Evolutionary conservation across 2,329 filamentous ascomycete species (phyloP), one percentile per base, ranked within the genome.

Genomic region (Fusarium sp.): DNA sequence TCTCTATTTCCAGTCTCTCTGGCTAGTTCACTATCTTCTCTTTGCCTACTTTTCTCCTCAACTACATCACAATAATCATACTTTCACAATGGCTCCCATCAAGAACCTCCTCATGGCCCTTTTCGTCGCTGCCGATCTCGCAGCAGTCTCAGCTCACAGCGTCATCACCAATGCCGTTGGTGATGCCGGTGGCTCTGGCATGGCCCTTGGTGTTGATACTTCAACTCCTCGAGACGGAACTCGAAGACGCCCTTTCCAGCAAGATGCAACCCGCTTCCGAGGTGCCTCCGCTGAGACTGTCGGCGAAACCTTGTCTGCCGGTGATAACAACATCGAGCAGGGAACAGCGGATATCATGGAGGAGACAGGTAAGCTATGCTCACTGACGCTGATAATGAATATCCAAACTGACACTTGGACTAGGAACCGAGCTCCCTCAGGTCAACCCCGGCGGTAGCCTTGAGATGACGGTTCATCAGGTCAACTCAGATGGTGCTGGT

Each of bases 141-240:
- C 44, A 39, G 64, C 53, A n/a, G 48, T 51, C 16, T 51, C 48
- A 8, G 62, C 64, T 3, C 64, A 67, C 22, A 67, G 64, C 2
- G 28, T 67, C 10, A 67, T 67, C 6, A 67, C 10, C 12, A 67
- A 67, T 2, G 64, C 90, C 36, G 85, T 84, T 42, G 90, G 90
- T 65, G 83, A 91, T 74, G 83, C 83, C 33, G 89, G 90, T 55
- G 89, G 90, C 69, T 81, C 82, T 24, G 89, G 89, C 75, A 86
- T 84, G 82, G 85, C 81, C 24, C 81, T 87, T 7, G 84, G 83
- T 65, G 78, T 92, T 69, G 86, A 88, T 79, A 83, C 85, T 51
- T 77, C 75, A 73, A 91, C 89, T 56, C 89, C 90, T 44, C 89
- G 90, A 68, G 89, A 91, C 72, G 90, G 90, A 44, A 91, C 89